These are phyloP conservation scores for Paramecium sonneborni DNA, from an alignment of 73 alveolate genomes.

Conservation along the genomic window DNA sequence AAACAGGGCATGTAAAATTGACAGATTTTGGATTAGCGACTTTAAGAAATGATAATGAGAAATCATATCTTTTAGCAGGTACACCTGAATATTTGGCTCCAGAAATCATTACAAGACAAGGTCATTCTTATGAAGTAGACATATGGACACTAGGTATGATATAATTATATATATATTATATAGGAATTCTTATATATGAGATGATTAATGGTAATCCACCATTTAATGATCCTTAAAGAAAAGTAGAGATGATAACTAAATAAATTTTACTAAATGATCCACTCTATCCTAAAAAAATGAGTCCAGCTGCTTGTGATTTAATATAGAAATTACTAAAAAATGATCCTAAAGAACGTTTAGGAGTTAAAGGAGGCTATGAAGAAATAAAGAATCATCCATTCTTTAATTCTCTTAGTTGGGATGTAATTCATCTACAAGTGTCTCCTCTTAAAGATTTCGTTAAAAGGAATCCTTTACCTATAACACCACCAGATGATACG, in stretches of 20 bases:
- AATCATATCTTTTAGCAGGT: slow-evolving; percentile 72
- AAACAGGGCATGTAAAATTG: slow-evolving; percentile 76
- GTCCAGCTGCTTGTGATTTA: background rate
- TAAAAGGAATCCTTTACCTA: background rate
- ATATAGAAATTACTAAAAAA: background rate
- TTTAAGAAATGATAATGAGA: slow-evolving; percentile 63
- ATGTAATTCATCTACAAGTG: background rate
- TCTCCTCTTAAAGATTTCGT: slow-evolving; percentile 35
- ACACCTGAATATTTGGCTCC: slow-evolving; percentile 86
- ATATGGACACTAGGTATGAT: slow-evolving; percentile 51
- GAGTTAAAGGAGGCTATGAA: slow-evolving; percentile 41
- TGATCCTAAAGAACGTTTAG: slow-evolving; percentile 36
- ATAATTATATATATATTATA: background rate
- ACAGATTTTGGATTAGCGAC: slow-evolving; percentile 74
- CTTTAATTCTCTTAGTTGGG: slow-evolving; percentile 42
- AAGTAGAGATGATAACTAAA: background rate
- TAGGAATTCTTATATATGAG: slow-evolving; percentile 41
- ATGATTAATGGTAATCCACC: slow-evolving; percentile 70
- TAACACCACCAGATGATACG: background rate
- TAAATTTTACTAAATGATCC: slow-evolving; percentile 13
- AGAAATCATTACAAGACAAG: slow-evolving; percentile 73
- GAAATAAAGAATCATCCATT: slow-evolving; percentile 53
- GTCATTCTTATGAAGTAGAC: slow-evolving; percentile 60
- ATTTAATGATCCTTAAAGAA: slow-evolving; percentile 47
- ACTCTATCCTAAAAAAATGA: background rate